Evolutionary conservation across 164 flowering plant species (phyloP).

Genomic region (Pachysandra terminalis): DNA sequence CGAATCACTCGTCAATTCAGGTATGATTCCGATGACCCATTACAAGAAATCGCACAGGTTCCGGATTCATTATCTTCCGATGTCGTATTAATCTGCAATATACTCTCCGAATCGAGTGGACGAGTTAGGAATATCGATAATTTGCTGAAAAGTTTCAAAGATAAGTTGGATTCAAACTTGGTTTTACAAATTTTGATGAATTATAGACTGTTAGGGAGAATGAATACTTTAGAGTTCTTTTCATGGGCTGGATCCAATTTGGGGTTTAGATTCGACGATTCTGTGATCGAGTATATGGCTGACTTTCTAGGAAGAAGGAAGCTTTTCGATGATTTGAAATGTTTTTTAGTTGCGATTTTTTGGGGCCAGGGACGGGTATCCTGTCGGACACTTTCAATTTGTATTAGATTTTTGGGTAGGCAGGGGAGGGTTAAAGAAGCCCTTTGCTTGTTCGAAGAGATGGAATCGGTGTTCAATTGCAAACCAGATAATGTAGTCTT

Average conservation of each 20-base stretch:
- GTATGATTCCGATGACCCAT: conserved; percentile 6
- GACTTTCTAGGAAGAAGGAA: conserved; percentile 49
- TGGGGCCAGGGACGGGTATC: conserved; percentile 23
- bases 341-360: conserved; percentile 27
- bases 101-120: conserved; percentile 17
- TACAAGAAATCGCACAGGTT: background rate
- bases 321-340: conserved; percentile 50
- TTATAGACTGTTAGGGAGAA: conserved; percentile 36
- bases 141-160: conserved; percentile 27
- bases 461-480: conserved; percentile 34
- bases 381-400: conserved; percentile 30
- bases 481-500: conserved; percentile 39
- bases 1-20: conserved; percentile 8
- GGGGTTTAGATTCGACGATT: conserved; percentile 39
- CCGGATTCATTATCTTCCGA: conserved; percentile 16
- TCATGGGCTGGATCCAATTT: conserved; percentile 44
- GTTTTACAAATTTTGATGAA: conserved; percentile 35
- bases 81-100: conserved; percentile 22
- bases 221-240: conserved; percentile 40
- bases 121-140: conserved; percentile 16
- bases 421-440: conserved; percentile 45
- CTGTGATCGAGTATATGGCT: conserved; percentile 42
- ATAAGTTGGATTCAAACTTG: conserved; percentile 26
- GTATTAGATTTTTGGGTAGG: conserved; percentile 46
- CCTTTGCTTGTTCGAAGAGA: conserved; percentile 38